A percentile compares a stretch with the other conserved stretches of the same genome.
phyloP scores from a whole-genome alignment of 345 rosid species.

The Salix suchowensis region DNA sequence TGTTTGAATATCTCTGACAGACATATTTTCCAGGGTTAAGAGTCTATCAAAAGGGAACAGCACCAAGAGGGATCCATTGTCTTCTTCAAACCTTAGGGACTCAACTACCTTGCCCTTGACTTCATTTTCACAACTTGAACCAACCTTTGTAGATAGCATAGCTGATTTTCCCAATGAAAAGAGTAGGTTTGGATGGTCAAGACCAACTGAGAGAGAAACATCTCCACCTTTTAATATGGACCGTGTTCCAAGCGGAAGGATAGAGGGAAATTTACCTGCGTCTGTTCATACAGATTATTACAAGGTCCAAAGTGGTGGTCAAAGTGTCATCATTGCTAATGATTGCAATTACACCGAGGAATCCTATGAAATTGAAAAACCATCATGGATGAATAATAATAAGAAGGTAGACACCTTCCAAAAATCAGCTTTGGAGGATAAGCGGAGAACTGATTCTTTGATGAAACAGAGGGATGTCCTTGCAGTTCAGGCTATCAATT shows the following conservation, averaged over 20 bases:
- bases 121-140: conserved; percentile 26
- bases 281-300: conserved; percentile 22
- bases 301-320: conserved; percentile 24
- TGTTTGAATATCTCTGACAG: conserved; percentile 16
- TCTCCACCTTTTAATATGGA: conserved; percentile 28
- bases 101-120: conserved; percentile 33
- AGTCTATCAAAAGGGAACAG: conserved; percentile 52
- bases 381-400: conserved; percentile 15
- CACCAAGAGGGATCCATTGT: conserved; percentile 42
- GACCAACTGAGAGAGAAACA: conserved; percentile 35
- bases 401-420: conserved; percentile 23
- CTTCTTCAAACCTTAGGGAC: conserved; percentile 44
- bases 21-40: conserved; percentile 48
- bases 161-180: conserved; percentile 33
- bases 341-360: conserved; percentile 29
- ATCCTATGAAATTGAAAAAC: conserved; percentile 25
- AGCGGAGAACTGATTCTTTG: conserved; percentile 11
- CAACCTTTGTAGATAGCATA: conserved; percentile 28
- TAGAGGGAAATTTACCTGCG: conserved; percentile 25
- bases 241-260: conserved; percentile 36
- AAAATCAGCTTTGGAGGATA: conserved; percentile 24
- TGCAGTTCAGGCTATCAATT: conserved; percentile 13
- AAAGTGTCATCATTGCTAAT: conserved; percentile 13
- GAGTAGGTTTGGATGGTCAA: conserved; percentile 41
- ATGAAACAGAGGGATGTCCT: conserved; percentile 21